Evolutionary conservation across 345 rosid species (phyloP), one percentile per base, ranked within the genome.

Genomic region (Aquilaria malaccensis): DNA sequence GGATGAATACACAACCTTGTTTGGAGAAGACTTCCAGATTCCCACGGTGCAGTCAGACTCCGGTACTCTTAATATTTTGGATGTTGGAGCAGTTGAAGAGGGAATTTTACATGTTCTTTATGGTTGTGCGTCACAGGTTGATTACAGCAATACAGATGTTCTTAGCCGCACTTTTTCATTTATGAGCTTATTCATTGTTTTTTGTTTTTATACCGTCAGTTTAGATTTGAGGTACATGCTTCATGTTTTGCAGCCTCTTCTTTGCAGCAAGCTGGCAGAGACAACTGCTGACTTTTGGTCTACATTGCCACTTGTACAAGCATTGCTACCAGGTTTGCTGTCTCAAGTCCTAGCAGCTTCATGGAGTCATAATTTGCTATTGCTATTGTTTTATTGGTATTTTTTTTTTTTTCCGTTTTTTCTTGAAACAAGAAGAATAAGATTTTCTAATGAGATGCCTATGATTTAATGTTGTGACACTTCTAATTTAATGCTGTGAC

Each of bases 111-210:
- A 88, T 69, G 84, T 83, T 77, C 89, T 88, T 64, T 83, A 74
- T 71, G 89, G 92, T 72, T 88, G 96, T 80, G 92, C 88, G 65
- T 86, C 92, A 69, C 88, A 88, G 96, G 96, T 88, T 72, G 70
- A 77, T 70, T 80, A 33, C 76, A 62, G 67, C 67, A 60, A 72
- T 69, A 60, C 59, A 60, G 52, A 67, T 67, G 56, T 58, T 22
- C 22, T 22, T 22, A 22, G 22, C 22, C 22, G 22, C 22, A 22
- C 22, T 22, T 22, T 22, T 22, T 22, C 22, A 22, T 22, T 22
- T 22, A 22, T 22, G 22, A 22, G 22, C 22, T 22, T 22, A 22
- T 22, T 22, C 1, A 2, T 46, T 9, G 12, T 56, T n/a, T 64
- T 7, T 47, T 31, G 59, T 74, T 43, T 70, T 57, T 46, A 33